Conservation (phyloP, 1,284 basidiomycete species). For the Cutaneotrichosporon cavernicola region DNA sequence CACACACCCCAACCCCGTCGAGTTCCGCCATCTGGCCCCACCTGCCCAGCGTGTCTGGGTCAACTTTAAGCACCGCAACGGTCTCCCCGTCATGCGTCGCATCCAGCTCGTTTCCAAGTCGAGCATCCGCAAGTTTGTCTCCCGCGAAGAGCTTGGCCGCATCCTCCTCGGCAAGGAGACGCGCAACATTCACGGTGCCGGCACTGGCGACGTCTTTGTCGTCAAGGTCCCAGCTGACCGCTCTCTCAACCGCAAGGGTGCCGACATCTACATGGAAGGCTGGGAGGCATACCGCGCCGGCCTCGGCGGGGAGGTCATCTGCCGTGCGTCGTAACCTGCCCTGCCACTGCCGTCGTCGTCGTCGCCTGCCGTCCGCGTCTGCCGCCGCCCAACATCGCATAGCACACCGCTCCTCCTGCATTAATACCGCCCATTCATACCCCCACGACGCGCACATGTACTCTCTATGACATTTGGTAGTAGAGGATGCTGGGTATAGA, state of each 20-base stretch:
- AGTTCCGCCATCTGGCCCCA: conserved; percentile 38
- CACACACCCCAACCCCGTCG: conserved; percentile 37
- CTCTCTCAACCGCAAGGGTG: conserved; percentile 28
- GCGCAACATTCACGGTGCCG: conserved; percentile 46
- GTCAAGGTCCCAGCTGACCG: conserved; percentile 36
- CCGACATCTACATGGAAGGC: conserved; percentile 47
- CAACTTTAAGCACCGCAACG: conserved; percentile 48
- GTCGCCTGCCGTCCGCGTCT: neutral
- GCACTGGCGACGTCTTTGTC: conserved; percentile 51
- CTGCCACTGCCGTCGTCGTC: neutral
- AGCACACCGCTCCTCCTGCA: conserved; percentile 16
- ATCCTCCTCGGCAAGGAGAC: conserved; percentile 48
- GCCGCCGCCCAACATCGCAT: neutral
- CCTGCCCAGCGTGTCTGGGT: conserved; percentile 48
- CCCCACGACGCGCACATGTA: conserved; percentile 19
- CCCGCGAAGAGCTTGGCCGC: conserved; percentile 44
- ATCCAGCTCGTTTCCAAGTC: conserved; percentile 48
- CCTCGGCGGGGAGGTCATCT: conserved; percentile 51
- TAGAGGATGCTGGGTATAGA: conserved; percentile 12
- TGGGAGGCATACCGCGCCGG: conserved; percentile 54
- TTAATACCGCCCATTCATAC: conserved; percentile 30
- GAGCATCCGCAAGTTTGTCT: conserved; percentile 40
- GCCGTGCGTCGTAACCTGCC: conserved; percentile 33
- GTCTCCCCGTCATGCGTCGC: conserved; percentile 46
- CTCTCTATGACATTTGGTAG: conserved; percentile 13